phyloP scores from a whole-genome alignment of 441 rosid species.

The Mallotus repandus region DNA sequence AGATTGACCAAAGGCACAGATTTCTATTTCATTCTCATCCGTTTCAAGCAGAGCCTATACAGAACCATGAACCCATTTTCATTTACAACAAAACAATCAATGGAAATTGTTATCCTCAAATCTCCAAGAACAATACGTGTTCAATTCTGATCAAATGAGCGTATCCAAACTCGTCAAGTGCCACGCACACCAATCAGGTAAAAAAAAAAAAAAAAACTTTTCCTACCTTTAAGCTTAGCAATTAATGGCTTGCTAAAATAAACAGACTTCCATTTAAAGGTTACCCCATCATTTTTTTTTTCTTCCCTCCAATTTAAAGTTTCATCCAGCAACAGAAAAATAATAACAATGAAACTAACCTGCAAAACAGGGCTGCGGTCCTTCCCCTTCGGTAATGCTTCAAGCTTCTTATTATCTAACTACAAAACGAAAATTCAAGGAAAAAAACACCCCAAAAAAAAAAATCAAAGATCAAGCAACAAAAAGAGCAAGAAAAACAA shows the following conservation, averaged over 20 bases:
- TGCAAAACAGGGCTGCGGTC: slow-evolving; percentile 70
- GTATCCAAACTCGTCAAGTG: neutral
- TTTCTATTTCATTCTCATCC: neutral
- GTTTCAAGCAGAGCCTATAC: neutral
- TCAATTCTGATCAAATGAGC: neutral
- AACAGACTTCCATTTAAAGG: too few relatives aligned
- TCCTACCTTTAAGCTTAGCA: too few relatives aligned
- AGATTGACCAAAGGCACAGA: neutral
- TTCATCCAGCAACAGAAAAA: neutral
- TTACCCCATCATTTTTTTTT: too few relatives aligned
- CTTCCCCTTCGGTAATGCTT: slow-evolving; percentile 58
- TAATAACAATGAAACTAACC: slow-evolving; percentile 41
- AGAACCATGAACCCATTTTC: slow-evolving; percentile 5
- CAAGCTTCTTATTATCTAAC: slow-evolving; percentile 87
- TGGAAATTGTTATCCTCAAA: too few relatives aligned
- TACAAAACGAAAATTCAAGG: slow-evolving; percentile 34
- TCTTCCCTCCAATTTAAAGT: too few relatives aligned
- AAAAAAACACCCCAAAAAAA: neutral
- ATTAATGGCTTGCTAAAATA: too few relatives aligned
- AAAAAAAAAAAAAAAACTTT: neutral
- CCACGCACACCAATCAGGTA: neutral
- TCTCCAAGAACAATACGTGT: neutral
- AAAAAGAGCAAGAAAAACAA: neutral
- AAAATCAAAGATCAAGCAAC: slow-evolving; percentile 1
- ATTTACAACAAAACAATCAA: neutral